These are phyloP conservation scores for Ophiostoma quercus DNA, from an alignment of 2,329 filamentous ascomycete species.

Conservation along the genomic window DNA sequence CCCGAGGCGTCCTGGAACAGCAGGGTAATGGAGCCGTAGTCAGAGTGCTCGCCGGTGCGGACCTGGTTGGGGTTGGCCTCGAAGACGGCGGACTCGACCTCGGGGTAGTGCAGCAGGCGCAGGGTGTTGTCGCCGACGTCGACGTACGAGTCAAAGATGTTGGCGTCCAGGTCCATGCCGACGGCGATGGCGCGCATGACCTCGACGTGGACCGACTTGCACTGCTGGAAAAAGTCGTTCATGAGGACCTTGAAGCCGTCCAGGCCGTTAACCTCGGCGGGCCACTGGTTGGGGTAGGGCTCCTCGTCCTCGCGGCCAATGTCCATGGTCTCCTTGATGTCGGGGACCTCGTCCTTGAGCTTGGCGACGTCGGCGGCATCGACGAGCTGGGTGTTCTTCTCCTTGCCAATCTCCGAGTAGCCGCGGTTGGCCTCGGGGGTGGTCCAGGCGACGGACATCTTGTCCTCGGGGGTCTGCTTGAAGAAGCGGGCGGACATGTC, in stretches of 20 bases:
- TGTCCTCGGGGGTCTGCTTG: constrained; percentile 54
- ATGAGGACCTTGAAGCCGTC: constrained; percentile 65
- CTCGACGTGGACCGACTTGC: constrained; percentile 67
- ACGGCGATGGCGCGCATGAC: constrained; percentile 81
- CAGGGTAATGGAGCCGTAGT: constrained; percentile 57
- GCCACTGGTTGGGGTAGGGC: constrained; percentile 74
- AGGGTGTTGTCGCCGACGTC: constrained; percentile 66
- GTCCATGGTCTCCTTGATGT: constrained; percentile 60
- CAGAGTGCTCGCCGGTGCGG: constrained; percentile 71
- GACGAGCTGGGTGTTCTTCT: constrained; percentile 60
- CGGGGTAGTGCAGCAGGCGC: constrained; percentile 71
- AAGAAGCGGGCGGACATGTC: constrained; percentile 67
- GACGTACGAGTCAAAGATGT: constrained; percentile 72
- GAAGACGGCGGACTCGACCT: constrained; percentile 61
- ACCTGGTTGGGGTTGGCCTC: constrained; percentile 62
- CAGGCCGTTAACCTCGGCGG: constrained; percentile 46
- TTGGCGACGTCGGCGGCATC: constrained; percentile 54
- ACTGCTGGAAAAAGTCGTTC: constrained; percentile 67
- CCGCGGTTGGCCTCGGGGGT: constrained; percentile 68
- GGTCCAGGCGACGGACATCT: constrained; percentile 64
- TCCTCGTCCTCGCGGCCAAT: constrained; percentile 57
- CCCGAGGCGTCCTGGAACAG: constrained; percentile 57
- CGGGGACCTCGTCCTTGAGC: constrained; percentile 53
- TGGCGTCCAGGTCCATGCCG: constrained; percentile 66
- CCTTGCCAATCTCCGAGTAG: constrained; percentile 63